phyloP scores from a whole-genome alignment of 352 stramenopile genomes.

The Globisporangium barbulae region DNA sequence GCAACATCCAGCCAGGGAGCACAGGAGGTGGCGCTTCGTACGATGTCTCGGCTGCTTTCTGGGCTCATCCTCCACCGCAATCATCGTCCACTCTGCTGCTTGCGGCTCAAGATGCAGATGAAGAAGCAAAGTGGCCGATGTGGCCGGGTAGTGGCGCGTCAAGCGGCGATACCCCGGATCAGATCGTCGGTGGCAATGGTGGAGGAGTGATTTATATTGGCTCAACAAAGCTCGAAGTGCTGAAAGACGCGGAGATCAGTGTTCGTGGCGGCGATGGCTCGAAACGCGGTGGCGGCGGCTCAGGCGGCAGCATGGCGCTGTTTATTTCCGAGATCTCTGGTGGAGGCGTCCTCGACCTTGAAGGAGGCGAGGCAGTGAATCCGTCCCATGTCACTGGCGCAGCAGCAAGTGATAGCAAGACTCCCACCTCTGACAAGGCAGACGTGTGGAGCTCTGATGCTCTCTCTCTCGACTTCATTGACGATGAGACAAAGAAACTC shows the following conservation, averaged over 20 bases:
- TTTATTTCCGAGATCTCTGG: slow-evolving; percentile 60
- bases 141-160: slow-evolving; percentile 66
- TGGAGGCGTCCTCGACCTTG: slow-evolving; percentile 50
- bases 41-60: slow-evolving; percentile 22
- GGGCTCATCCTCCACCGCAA: background rate
- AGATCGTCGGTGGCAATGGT: slow-evolving; percentile 58
- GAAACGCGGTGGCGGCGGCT: slow-evolving; percentile 65
- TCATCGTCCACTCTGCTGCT: background rate
- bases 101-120: background rate
- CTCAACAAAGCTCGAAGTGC: slow-evolving; percentile 44
- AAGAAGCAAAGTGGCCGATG: slow-evolving; percentile 37
- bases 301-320: slow-evolving; percentile 61
- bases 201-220: slow-evolving; percentile 73
- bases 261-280: slow-evolving; percentile 48
- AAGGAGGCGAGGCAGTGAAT: slow-evolving; percentile 40
- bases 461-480: slow-evolving; percentile 8
- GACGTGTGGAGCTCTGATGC: slow-evolving; percentile 30
- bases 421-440: slow-evolving; percentile 14
- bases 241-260: slow-evolving; percentile 39
- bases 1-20: slow-evolving; percentile 55
- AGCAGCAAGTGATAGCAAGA: background rate
- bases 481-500: slow-evolving; percentile 26
- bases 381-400: slow-evolving; percentile 5
- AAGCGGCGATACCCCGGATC: slow-evolving; percentile 45
- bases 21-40: slow-evolving; percentile 41